A percentile compares a stretch with the other conserved stretches of the same genome.
Evolutionary conservation across 164 flowering plant species (phyloP).

Genomic region (Vitis vinifera): DNA sequence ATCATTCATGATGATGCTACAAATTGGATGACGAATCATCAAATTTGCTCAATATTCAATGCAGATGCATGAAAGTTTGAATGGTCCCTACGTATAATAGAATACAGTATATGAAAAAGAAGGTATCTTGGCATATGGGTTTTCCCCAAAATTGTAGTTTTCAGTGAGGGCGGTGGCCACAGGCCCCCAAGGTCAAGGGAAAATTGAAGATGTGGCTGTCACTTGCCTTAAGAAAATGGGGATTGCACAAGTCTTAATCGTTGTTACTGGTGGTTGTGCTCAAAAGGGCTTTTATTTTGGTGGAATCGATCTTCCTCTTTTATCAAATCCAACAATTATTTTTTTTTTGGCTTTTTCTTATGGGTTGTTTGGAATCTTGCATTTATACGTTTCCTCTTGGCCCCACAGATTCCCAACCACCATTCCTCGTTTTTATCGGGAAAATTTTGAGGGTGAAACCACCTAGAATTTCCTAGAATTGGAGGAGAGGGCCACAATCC

Average conservation of each 20-base stretch:
- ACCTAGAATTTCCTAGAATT: neutral
- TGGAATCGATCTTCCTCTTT: neutral
- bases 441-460: neutral
- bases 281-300: no score
- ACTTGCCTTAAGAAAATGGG: neutral
- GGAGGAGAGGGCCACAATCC: no score
- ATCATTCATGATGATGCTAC: no score
- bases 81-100: no score
- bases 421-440: neutral
- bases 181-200: constrained; percentile 14
- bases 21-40: neutral
- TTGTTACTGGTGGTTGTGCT: constrained; percentile 5
- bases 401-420: neutral
- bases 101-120: no score
- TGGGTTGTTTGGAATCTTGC: no score
- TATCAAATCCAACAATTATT: neutral
- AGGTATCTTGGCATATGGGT: no score
- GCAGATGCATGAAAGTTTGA: neutral
- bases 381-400: neutral
- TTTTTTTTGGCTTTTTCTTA: no score
- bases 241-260: constrained; percentile 2
- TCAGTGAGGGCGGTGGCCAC: constrained; percentile 1
- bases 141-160: neutral
- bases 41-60: neutral
- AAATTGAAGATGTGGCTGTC: constrained; percentile 1